Percentiles rank a stretch among this genome's conserved stretches.
Evolutionary conservation across 768 basidiomycete species (phyloP).

Genomic region (Sarcomyxa edulis): DNA sequence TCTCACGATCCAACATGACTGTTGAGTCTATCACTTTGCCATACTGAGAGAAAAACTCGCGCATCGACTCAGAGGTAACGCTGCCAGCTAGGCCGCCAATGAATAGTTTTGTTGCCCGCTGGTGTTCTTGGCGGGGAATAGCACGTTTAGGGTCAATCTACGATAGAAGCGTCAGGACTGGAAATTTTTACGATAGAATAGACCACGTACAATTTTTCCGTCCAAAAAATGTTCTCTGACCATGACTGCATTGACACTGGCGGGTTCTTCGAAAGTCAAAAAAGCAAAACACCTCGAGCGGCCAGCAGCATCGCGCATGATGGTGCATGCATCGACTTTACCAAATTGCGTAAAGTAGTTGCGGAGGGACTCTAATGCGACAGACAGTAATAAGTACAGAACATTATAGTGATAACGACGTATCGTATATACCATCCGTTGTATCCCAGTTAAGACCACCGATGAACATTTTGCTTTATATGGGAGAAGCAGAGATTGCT

Average conservation of each 20-base stretch:
- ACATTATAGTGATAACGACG: constrained; percentile 32
- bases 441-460: constrained; percentile 99
- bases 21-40: constrained; percentile 97
- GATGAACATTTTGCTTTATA: constrained; percentile 98
- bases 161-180: constrained; percentile 1
- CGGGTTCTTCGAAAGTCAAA: constrained; percentile 90
- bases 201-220: constrained; percentile 85
- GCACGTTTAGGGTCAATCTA: constrained; percentile 99
- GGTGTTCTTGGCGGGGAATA: constrained; percentile 93
- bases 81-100: constrained; percentile 91
- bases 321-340: constrained; percentile 94
- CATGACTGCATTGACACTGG: constrained; percentile 94
- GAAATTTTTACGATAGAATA: background rate
- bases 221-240: constrained; percentile 91
- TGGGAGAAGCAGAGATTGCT: constrained; percentile 52
- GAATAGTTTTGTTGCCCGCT: constrained; percentile 90
- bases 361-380: constrained; percentile 60
- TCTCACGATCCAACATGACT: constrained; percentile 97
- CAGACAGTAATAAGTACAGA: constrained; percentile 35
- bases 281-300: constrained; percentile 98
- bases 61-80: constrained; percentile 92
- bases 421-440: constrained; percentile 82
- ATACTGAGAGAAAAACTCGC: constrained; percentile 88
- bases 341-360: constrained; percentile 96
- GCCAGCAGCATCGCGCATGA: constrained; percentile 96